These are phyloP conservation scores for Saccharomycopsis schoenii DNA, from an alignment of 805 yeast species.

Conservation along the genomic window DNA sequence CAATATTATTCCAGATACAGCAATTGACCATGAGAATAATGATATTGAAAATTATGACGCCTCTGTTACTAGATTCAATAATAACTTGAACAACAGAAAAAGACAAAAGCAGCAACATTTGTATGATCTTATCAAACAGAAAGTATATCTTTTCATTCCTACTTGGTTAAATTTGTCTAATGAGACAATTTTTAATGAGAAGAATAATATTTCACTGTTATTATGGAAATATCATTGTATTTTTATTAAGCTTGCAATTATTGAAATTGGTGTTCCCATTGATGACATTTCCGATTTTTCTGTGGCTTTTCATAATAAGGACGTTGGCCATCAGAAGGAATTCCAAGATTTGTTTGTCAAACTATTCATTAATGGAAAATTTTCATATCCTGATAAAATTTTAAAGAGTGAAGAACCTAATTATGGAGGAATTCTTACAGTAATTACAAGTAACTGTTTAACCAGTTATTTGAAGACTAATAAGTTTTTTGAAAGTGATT, in stretches of 20 bases:
- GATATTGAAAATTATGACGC: slow-evolving; percentile 9
- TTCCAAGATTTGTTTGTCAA: not conserved
- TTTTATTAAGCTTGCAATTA: slow-evolving; percentile 5
- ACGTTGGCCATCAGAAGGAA: not conserved
- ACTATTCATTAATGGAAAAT: not conserved
- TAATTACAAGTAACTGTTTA: slow-evolving; percentile 1
- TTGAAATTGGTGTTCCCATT: slow-evolving; percentile 5
- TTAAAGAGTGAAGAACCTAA: slow-evolving; percentile 11
- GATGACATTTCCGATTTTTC: not conserved
- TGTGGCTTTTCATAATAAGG: not conserved
- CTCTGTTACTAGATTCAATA: not conserved
- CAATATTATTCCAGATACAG: not conserved
- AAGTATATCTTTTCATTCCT: slow-evolving; percentile 3
- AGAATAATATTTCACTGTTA: not conserved
- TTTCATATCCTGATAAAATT: not conserved
- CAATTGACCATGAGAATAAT: not conserved
- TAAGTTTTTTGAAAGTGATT: not conserved
- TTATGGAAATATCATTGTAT: slow-evolving; percentile 6
- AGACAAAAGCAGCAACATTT: slow-evolving; percentile 1
- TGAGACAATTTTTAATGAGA: not conserved
- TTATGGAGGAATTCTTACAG: not conserved
- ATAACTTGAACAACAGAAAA: not conserved
- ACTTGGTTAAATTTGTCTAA: slow-evolving; percentile 11
- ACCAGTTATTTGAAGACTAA: not conserved
- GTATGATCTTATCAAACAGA: slow-evolving; percentile 9